Conservation (phyloP, 495 filamentous ascomycete species). For the Podospora pseudoanserina region DNA sequence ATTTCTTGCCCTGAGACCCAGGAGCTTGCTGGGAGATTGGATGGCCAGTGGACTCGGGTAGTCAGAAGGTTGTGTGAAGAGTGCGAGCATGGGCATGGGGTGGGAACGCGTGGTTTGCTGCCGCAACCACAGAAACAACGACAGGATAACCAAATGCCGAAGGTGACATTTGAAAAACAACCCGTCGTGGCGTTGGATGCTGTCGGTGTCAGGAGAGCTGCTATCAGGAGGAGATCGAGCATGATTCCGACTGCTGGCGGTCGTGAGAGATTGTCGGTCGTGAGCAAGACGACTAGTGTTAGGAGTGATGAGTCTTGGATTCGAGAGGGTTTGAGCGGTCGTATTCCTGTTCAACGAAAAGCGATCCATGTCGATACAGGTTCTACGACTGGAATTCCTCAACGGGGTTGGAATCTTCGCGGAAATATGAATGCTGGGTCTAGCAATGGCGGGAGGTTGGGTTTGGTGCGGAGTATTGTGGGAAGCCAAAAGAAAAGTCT, state of each 20-base stretch:
- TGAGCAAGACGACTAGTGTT: not conserved
- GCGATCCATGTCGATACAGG: not conserved
- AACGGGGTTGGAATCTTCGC: not conserved
- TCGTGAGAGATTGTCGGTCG: not conserved
- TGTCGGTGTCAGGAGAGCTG: not conserved
- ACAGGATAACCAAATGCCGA: not conserved
- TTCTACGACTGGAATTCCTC: not conserved
- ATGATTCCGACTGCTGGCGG: not conserved
- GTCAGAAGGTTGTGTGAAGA: slow-evolving; percentile 2
- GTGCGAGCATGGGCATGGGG: not conserved
- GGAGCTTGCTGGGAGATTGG: not conserved
- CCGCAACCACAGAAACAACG: not conserved
- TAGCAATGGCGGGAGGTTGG: not conserved
- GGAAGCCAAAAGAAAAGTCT: not conserved
- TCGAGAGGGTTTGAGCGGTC: not conserved
- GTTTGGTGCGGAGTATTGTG: not conserved
- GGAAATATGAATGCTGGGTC: not conserved
- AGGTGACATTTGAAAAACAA: not conserved
- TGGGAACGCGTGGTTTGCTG: not conserved
- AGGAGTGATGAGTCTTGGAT: not conserved
- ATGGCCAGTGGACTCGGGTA: slow-evolving; percentile 1
- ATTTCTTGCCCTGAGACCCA: not conserved
- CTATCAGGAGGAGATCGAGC: not conserved
- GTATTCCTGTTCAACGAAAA: not conserved
- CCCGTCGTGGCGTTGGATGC: not conserved